Percentiles rank a stretch among this genome's conserved stretches.
Evolutionary conservation across 352 stramenopile species (phyloP).

Genomic region (Globisporangium paddicum): DNA sequence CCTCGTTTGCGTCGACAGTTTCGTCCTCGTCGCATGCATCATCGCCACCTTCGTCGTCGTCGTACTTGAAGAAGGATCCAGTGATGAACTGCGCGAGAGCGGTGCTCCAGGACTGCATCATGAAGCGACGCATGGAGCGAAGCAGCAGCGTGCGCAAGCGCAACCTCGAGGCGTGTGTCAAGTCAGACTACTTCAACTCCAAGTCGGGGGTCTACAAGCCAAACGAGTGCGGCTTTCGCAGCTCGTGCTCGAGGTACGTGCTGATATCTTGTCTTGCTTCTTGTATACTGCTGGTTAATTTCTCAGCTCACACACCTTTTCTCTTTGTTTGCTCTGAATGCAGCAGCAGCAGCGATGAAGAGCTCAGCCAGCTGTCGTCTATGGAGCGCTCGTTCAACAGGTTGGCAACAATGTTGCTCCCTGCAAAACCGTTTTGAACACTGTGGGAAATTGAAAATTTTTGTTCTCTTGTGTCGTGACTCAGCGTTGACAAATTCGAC

Average conservation of each 20-base stretch:
- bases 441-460: neutral
- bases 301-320: neutral
- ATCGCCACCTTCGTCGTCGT: too few relatives aligned
- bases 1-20: slow-evolving; percentile 35
- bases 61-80: slow-evolving; percentile 40
- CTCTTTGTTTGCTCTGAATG: neutral
- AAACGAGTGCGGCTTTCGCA: slow-evolving; percentile 35
- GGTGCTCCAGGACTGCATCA: slow-evolving; percentile 70
- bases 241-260: slow-evolving; percentile 46
- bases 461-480: neutral
- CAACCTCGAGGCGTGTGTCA: slow-evolving; percentile 49
- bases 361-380: slow-evolving; percentile 66
- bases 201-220: slow-evolving; percentile 36
- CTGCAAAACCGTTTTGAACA: neutral
- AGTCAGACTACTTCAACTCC: slow-evolving; percentile 26
- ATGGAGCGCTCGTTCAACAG: slow-evolving; percentile 56
- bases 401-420: slow-evolving; percentile 19
- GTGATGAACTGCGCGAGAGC: slow-evolving; percentile 56
- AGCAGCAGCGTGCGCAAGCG: slow-evolving; percentile 60
- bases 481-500: slow-evolving; percentile 35
- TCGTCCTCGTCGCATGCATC: slow-evolving; percentile 32
- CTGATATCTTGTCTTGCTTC: too few relatives aligned
- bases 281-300: neutral
- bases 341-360: slow-evolving; percentile 70
- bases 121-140: slow-evolving; percentile 48